Evolutionary conservation across 2,329 filamentous ascomycete species (phyloP), one percentile per base, ranked within the genome.

Genomic region (Hymenoscyphus occultus): DNA sequence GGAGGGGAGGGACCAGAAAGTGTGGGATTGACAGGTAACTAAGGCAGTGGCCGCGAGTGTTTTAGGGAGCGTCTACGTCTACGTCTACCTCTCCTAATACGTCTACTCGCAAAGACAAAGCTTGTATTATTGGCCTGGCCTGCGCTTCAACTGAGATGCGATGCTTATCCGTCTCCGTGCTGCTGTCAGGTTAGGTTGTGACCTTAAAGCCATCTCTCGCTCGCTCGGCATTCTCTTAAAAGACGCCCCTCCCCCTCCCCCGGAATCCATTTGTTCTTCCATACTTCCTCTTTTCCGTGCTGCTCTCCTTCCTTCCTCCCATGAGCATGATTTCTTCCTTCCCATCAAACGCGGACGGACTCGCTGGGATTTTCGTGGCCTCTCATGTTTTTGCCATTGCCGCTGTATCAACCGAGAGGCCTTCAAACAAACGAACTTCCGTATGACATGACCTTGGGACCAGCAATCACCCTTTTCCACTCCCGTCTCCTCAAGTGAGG

Each of bases 201-300:
- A 35, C 28, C 28, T 22, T 32, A 28, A 57, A n/a, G 28, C 16
- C 16, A 57, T n/a, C 9, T 51, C 45, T n/a, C 10, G 45, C 45
- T 51, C 45, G 68, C 69, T 69, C 70, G 68, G 70, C 70, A 70
- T 71, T 70, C 69, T 65, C 35, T 59, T 64, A 58, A 68, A 70
- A 69, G 66, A 67, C 65, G 65, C 64, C 63, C 59, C 58, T 59
- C 60, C 56, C 60, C 65, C 60, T 62, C 40, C 54, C 54, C 59
- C 61, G 56, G 56, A 60, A 35, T 65, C 62, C 51, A 35, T 31
- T 40, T 67, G 58, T 58, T 63, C 56, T 59, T 45, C 35, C 56
- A 39, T 64, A 39, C 63, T 59, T 22, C 22, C 31, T 63, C 56
- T 59, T 59, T 14, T 56, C 32, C 51, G 5, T 39, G 58, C 35